phyloP scores from a whole-genome alignment of 352 stramenopile species.

The Lagenidium giganteum region DNA sequence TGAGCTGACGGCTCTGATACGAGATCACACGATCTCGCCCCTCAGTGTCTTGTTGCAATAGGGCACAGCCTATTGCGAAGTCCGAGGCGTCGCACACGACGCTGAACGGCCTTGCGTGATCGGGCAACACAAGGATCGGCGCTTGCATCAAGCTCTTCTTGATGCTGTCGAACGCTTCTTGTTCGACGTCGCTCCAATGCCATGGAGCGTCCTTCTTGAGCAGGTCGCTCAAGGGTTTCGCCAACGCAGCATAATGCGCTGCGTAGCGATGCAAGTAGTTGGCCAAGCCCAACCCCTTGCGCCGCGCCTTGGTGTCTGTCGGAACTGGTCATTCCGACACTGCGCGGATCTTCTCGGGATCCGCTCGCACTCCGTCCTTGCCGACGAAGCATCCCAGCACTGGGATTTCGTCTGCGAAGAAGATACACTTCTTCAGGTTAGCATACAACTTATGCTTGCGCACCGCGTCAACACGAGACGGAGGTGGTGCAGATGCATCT shows the following conservation, averaged over 20 bases:
- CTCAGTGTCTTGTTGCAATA: constrained; percentile 4
- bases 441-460: constrained; percentile 18
- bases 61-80: constrained; percentile 8
- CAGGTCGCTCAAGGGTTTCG: background rate
- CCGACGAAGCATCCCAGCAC: constrained; percentile 19
- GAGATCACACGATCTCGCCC: constrained; percentile 9
- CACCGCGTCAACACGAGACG: constrained; percentile 12
- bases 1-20: constrained; percentile 11
- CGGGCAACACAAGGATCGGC: background rate
- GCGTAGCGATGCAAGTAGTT: constrained; percentile 2
- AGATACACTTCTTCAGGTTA: constrained; percentile 25
- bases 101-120: background rate
- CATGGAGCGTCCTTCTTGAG: background rate
- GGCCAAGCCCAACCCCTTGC: constrained; percentile 4
- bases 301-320: constrained; percentile 1
- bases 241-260: background rate
- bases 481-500: constrained; percentile 11
- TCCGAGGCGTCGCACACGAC: background rate
- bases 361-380: constrained; percentile 6
- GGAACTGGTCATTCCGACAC: constrained; percentile 2
- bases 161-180: background rate
- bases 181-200: background rate
- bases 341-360: constrained; percentile 9
- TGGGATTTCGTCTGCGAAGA: constrained; percentile 16
- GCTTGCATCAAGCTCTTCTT: constrained; percentile 4